Evolutionary conservation across 2,329 filamentous ascomycete genomes (phyloP).

Genomic region (Thielaviopsis ethacetica): DNA sequence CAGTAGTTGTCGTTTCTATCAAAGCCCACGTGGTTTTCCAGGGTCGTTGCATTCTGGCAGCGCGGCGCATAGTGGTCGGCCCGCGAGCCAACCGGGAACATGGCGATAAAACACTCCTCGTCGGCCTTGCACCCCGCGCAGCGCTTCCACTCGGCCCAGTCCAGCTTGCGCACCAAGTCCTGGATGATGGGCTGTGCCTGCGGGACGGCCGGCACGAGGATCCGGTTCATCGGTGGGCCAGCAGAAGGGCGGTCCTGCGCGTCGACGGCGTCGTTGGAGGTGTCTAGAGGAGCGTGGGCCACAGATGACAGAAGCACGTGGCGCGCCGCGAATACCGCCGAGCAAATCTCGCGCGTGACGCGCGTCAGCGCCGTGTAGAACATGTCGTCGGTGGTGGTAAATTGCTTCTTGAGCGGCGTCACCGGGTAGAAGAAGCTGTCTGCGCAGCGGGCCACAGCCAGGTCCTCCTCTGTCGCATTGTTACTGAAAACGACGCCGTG

Average conservation of each 20-base stretch:
- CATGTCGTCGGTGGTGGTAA: slow-evolving; percentile 27
- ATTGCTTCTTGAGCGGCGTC: slow-evolving; percentile 15
- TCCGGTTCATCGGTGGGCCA: neutral
- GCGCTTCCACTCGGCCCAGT: slow-evolving; percentile 44
- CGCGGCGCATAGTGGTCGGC: slow-evolving; percentile 30
- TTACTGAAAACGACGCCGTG: neutral
- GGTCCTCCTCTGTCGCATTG: slow-evolving; percentile 15
- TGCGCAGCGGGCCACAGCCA: slow-evolving; percentile 28
- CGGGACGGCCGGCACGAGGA: slow-evolving; percentile 5
- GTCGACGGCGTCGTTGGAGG: neutral
- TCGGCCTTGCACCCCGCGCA: slow-evolving; percentile 34
- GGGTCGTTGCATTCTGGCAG: slow-evolving; percentile 5
- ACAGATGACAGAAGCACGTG: neutral
- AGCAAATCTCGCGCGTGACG: slow-evolving; percentile 26
- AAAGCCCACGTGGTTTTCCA: neutral
- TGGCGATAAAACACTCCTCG: slow-evolving; percentile 44
- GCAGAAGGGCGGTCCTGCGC: too few species aligned
- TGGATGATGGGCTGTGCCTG: slow-evolving; percentile 12
- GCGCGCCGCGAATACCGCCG: slow-evolving; percentile 15
- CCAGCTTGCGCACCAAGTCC: slow-evolving; percentile 30
- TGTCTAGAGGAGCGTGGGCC: neutral
- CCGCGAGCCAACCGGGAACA: slow-evolving; percentile 41
- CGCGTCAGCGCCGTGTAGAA: slow-evolving; percentile 27
- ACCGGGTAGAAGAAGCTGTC: slow-evolving; percentile 23
- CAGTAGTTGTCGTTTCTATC: slow-evolving; percentile 6